Evolutionary conservation across 441 rosid genomes (phyloP).

Genomic region (Brassica balearica): DNA sequence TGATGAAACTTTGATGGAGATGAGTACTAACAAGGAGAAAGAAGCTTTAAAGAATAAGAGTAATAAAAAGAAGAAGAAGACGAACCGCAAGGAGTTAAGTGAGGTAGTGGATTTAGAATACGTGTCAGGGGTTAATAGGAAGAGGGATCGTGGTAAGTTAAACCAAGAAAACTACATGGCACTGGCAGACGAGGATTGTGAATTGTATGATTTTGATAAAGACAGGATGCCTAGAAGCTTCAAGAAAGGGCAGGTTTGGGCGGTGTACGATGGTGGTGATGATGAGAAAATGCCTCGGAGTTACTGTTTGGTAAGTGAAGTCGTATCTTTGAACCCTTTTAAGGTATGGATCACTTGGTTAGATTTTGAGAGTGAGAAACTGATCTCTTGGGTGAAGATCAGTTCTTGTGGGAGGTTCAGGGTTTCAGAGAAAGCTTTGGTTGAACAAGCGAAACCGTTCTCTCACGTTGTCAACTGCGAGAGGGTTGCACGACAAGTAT

Average conservation of each 20-base stretch:
- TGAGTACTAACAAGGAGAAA: conserved; percentile 19
- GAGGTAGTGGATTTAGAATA: conserved; percentile 44
- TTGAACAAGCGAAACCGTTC: conserved; percentile 60
- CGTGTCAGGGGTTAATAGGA: conserved; percentile 35
- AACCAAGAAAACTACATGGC: conserved; percentile 47
- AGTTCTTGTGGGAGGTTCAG: conserved; percentile 76
- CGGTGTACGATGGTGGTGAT: conserved; percentile 63
- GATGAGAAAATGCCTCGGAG: conserved; percentile 73
- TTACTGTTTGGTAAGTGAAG: conserved; percentile 83
- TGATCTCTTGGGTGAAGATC: conserved; percentile 55
- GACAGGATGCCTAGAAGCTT: conserved; percentile 72
- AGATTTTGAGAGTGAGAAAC: conserved; percentile 56
- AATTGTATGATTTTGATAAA: conserved; percentile 67
- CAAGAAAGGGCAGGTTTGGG: conserved; percentile 93
- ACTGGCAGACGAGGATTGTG: conserved; percentile 54
- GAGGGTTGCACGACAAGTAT: conserved; percentile 79
- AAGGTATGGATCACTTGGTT: conserved; percentile 73
- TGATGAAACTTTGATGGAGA: conserved; percentile 38
- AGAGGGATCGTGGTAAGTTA: conserved; percentile 43
- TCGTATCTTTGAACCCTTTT: conserved; percentile 76
- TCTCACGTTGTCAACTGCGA: conserved; percentile 78
- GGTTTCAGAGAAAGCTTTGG: conserved; percentile 49
- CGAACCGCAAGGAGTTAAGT: conserved; percentile 32
- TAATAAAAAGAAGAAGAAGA: conserved; percentile 30
- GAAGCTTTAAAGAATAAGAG: conserved; percentile 30